Percentiles rank a stretch among this genome's conserved stretches.
Evolutionary conservation across 108 stramenopile genomes (phyloP).

Genomic region (Hondaea fermentalgiana): DNA sequence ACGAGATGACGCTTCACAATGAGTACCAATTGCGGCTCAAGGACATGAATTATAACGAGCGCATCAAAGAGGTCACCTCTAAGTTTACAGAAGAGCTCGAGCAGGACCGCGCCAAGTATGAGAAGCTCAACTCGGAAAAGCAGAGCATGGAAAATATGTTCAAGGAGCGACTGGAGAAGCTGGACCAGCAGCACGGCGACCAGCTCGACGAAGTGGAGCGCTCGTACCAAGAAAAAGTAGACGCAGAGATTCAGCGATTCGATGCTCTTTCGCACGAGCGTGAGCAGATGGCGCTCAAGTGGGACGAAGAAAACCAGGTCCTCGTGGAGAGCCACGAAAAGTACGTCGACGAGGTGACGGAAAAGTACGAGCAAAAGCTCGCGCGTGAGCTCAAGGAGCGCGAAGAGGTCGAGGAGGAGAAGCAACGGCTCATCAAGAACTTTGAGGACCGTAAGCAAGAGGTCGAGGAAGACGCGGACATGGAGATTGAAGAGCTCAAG

Average conservation of each 20-base stretch:
- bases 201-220: constrained; percentile 46
- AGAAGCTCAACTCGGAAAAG: constrained; percentile 40
- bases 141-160: constrained; percentile 39
- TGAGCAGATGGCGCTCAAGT: constrained; percentile 36
- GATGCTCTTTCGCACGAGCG: constrained; percentile 34
- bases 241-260: constrained; percentile 49
- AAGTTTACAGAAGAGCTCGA: constrained; percentile 54
- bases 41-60: constrained; percentile 53
- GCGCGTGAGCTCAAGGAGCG: constrained; percentile 40
- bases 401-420: constrained; percentile 29
- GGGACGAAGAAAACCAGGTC: constrained; percentile 34
- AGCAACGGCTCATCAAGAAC: constrained; percentile 26
- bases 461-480: constrained; percentile 56
- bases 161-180: constrained; percentile 30
- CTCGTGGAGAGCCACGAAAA: constrained; percentile 41
- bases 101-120: constrained; percentile 43
- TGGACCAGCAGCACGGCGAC: constrained; percentile 49
- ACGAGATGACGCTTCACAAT: constrained; percentile 48
- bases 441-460: constrained; percentile 41
- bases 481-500: constrained; percentile 49
- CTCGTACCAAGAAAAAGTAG: constrained; percentile 45
- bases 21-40: constrained; percentile 53
- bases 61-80: constrained; percentile 54
- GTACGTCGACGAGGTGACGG: constrained; percentile 38
- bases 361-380: constrained; percentile 48